These are phyloP conservation scores for Paralagenidium karlingii DNA, from an alignment of 352 stramenopile species.

Conservation along the genomic window DNA sequence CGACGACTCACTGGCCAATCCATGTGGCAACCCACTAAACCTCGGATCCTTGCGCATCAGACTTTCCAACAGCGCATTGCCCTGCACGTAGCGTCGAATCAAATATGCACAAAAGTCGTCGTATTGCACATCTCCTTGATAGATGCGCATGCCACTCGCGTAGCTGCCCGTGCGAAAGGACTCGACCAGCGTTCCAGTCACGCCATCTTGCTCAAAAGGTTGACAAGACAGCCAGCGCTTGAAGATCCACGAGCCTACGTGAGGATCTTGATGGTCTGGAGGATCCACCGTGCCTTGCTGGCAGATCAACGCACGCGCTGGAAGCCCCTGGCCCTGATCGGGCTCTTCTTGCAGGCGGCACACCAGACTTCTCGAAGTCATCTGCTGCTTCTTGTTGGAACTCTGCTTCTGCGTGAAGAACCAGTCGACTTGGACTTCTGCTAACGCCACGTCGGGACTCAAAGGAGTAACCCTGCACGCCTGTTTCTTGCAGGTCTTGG, in stretches of 20 bases:
- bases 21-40: no score
- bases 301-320: conserved; percentile 65
- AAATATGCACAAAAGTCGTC: conserved; percentile 83
- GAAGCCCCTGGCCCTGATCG: no score
- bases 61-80: conserved; percentile 62
- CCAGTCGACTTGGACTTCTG: conserved; percentile 77
- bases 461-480: conserved; percentile 73
- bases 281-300: conserved; percentile 76
- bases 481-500: conserved; percentile 70
- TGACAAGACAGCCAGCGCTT: conserved; percentile 81
- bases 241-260: conserved; percentile 71
- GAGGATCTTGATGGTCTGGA: conserved; percentile 70
- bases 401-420: conserved; percentile 71
- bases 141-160: conserved; percentile 66
- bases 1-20: no score
- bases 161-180: conserved; percentile 77
- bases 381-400: conserved; percentile 66
- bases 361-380: conserved; percentile 80
- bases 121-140: conserved; percentile 84
- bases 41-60: conserved; percentile 73
- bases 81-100: conserved; percentile 76
- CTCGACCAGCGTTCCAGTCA: conserved; percentile 65
- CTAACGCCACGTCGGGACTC: conserved; percentile 56
- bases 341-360: conserved; percentile 34
- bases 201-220: conserved; percentile 46